Base-by-base conservation (phyloP, 352 stramenopile genomes). In the Phytophthora melonis region DNA sequence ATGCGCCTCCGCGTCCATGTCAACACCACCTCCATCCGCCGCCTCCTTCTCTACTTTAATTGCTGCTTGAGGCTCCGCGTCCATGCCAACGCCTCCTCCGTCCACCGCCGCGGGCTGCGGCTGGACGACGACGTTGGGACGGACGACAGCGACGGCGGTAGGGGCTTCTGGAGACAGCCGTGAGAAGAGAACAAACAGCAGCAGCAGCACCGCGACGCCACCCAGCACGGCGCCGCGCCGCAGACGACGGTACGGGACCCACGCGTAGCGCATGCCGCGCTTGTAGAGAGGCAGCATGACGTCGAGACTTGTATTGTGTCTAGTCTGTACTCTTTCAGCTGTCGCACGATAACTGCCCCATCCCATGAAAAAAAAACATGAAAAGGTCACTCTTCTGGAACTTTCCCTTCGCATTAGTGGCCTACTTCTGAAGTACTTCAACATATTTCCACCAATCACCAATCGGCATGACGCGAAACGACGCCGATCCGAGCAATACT, bases 161-260 rank as follows among this genome's bases (percentile, higher is more conserved):
- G 34, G 34, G 13, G 45, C 21, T 18, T 74, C 60, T 6, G 50
- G 57, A 54, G 71, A 66, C 19, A 74, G 54, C 3, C 34, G 49
- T n/a, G 78, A 74, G 52, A 94, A 73, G 32, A 93, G 53, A 23
- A 93, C 32, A 43, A 91, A 93, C 36, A 95, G 75, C 60, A 93
- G 66, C 58, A 89, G 55, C 25, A 95, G 81, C 56, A 59, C 68
- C 18, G 77, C 65, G 11, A 89, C 61, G 0, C 67, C 61, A 2
- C 52, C 75, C 0, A 90, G 10, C 1, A 92, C 43, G 39, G 84
- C 81, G 21, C 72, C 72, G 64, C 83, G 85, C 66, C 88, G 88
- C 72, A 93, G 82, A 50, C 79, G 86, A 57, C 66, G 68, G 64
- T 92, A 92, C 52, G 88, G 88, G 57, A 83, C 79, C 71, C 62